Percentiles rank a stretch among this genome's conserved stretches.
phyloP scores from a whole-genome alignment of 176 grass and related monocot species.

The Alloteropsis semialata region DNA sequence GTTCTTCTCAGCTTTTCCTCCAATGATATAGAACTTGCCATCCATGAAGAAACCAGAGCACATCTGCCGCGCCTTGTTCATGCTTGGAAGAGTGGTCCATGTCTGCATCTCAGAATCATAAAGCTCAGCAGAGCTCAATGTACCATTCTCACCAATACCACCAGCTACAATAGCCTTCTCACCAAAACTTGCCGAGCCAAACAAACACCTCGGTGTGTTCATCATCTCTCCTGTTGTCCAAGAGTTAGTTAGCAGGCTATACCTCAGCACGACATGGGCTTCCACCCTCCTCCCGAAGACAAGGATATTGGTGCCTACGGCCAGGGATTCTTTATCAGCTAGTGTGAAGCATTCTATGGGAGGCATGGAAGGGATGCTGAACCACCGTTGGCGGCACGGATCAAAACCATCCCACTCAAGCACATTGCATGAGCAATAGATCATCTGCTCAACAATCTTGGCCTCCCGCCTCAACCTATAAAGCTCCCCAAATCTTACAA shows the following conservation, averaged over 20 bases:
- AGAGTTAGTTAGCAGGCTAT: constrained; percentile 48
- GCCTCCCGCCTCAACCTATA: constrained; percentile 40
- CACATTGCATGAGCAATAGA: constrained; percentile 55
- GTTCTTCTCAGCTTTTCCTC: constrained; percentile 30
- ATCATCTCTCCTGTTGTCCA: constrained; percentile 44
- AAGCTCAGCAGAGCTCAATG: constrained; percentile 45
- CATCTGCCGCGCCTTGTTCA: constrained; percentile 46
- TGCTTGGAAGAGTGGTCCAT: constrained; percentile 54
- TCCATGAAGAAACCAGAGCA: constrained; percentile 64
- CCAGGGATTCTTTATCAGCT: constrained; percentile 52
- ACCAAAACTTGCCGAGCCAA: constrained; percentile 44
- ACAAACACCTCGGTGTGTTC: constrained; percentile 52
- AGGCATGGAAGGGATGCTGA: constrained; percentile 39
- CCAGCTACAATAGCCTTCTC: constrained; percentile 51
- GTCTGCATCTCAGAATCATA: constrained; percentile 49
- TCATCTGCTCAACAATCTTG: constrained; percentile 33
- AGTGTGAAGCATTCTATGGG: constrained; percentile 44
- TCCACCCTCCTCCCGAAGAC: constrained; percentile 46
- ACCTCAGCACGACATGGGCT: constrained; percentile 43
- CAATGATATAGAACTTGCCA: constrained; percentile 49
- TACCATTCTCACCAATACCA: constrained; percentile 30
- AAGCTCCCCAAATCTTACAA: constrained; percentile 36
- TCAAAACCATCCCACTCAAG: constrained; percentile 53
- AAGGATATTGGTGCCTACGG: constrained; percentile 50
- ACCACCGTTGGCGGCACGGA: constrained; percentile 35